These are phyloP conservation scores for Neofusicoccum umdonicola DNA, from an alignment of 2,329 filamentous ascomycete genomes.

Conservation along the genomic window DNA sequence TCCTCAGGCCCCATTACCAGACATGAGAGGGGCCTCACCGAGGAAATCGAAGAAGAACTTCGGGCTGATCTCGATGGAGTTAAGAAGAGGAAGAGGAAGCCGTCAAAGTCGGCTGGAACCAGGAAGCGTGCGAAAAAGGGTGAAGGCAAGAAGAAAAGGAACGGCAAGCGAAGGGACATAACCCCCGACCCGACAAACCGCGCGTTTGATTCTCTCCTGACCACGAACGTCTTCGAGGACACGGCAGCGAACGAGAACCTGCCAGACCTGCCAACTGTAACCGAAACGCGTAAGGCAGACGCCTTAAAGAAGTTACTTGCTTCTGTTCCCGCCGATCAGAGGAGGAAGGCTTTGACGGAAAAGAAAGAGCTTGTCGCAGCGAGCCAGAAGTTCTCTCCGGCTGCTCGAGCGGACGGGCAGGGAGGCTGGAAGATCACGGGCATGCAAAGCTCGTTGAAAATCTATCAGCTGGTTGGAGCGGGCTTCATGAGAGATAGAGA, in stretches of 20 bases:
- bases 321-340: slow-evolving; percentile 37
- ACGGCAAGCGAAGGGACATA: background rate
- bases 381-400: slow-evolving; percentile 40
- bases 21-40: background rate
- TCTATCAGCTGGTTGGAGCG: slow-evolving; percentile 52
- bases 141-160: background rate
- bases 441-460: slow-evolving; percentile 46
- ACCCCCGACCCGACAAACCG: background rate
- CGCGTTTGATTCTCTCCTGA: slow-evolving; percentile 26
- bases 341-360: slow-evolving; percentile 34
- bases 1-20: background rate
- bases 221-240: slow-evolving; percentile 32
- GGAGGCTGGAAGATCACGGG: slow-evolving; percentile 47
- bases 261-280: slow-evolving; percentile 28
- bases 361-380: slow-evolving; percentile 39
- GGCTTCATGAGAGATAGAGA: slow-evolving; percentile 58
- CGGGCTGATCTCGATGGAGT: background rate
- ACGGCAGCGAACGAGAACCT: slow-evolving; percentile 27
- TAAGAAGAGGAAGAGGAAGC: background rate
- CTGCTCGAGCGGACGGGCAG: slow-evolving; percentile 32
- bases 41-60: background rate
- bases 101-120: background rate
- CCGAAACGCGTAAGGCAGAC: slow-evolving; percentile 25
- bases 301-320: slow-evolving; percentile 43
- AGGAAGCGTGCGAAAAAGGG: background rate